Base-by-base conservation (phyloP, 2,329 filamentous ascomycete genomes). In the Aspergillus amoenus region DNA sequence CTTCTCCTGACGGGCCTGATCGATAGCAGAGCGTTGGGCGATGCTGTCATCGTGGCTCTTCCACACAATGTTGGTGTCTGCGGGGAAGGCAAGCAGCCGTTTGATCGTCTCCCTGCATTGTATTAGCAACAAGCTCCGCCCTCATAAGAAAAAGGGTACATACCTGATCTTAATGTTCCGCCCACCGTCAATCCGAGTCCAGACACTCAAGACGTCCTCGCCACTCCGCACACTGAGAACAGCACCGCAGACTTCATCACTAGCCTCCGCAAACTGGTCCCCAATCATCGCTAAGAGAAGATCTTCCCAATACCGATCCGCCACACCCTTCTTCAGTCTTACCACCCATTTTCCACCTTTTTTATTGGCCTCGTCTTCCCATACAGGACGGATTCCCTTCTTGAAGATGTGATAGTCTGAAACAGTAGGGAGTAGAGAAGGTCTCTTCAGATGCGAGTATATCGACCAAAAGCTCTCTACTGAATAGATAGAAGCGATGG, bases 361-460 rank as follows among this genome's bases (percentile, higher is more conserved):
- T 75, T 91, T 94, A 78, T 99, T 99, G 73, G 95, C 91, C 46
- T 96, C 92, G 67, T 99, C 94, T 76, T 99, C 94, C 94, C 94
- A 99, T 66, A 99, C 94, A 21, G 94, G 94, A 59, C 94, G 87
- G 60, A 99, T 93, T 54, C 93, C 93, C 71, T 94, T 92, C 77
- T 94, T 96, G 81, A 99, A 99, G 59, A 99, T 88, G 73, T 99
- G 94, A 72, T 97, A 99, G 76, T 99, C 94, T 22, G 93, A 97
- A 30, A 97, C 93, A 4, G 93, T 88, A 6, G 93, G 93, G 57
- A 99, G 81, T 34, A 84, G 80, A 37, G 93, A 97, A 2, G 95
- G 94, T 27, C 90, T 86, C 78, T 95, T 96, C 47, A 99, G 82
- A 74, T 97, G 92, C 54, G 84, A 81, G 72, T 96, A 97, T 39